Base-by-base conservation (phyloP, 2,329 filamentous ascomycete species). In the Neofusicoccum laricinum region DNA sequence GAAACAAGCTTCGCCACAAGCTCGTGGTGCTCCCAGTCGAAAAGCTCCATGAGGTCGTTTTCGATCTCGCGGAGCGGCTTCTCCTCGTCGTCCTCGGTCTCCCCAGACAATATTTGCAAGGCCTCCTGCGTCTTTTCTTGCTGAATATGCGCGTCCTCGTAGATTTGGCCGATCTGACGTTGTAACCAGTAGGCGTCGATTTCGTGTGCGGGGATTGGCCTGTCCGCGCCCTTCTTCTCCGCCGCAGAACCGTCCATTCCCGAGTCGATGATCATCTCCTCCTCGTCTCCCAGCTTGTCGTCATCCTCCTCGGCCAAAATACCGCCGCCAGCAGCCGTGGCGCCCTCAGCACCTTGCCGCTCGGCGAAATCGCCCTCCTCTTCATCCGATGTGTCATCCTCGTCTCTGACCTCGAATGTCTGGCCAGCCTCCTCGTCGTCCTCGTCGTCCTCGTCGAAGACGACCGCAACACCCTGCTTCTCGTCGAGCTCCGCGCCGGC, bases 111-210 rank as follows among this genome's bases (percentile, higher is more conserved):
- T 53, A 96, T 93, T 40, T 89, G 86, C 62, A 99, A 83, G 0
- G 93, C 93, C 69, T 92, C 86, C 68, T 89, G 87, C 5, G 95
- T 95, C 80, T 98, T 98, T 74, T 95, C 92, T 72, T 96, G 92
- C 73, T 97, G 94, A 55, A 88, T 90, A 76, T 98, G 94, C 4
- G 94, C 91, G 77, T 99, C 95, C 12, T 91, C 85, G 73, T 98
- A 98, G 2, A 97, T 83, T 45, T 86, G 84, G 64, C 94, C 94
- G 61, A 99, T 93, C 73, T 97, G 91, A 68, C 95, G 86, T 77
- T 98, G 95, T 66, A 99, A 78, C 95, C 95, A 99, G 79, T 94
- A 99, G 10, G 94, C 94, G 76, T 99, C 95, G 67, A 99, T 96
- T 65, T 97, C 93, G 68, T 94, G 88, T 55, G 92, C 92, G 17